Percentiles rank a stretch among this genome's conserved stretches.
phyloP scores from a whole-genome alignment of 352 stramenopile species.

The Phytophthora syringae region DNA sequence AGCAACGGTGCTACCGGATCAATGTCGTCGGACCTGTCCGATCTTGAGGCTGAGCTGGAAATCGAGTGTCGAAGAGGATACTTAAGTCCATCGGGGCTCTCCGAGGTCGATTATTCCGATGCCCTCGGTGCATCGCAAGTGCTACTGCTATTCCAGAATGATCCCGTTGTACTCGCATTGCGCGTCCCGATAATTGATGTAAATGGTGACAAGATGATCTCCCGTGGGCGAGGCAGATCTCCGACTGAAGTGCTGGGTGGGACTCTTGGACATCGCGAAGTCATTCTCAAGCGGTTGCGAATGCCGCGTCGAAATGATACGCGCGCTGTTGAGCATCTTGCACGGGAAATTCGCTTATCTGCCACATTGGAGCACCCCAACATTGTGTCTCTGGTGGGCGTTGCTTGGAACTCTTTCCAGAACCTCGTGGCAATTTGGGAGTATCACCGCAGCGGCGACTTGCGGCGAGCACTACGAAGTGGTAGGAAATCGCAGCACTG shows the following conservation, averaged over 20 bases:
- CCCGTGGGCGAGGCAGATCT: conserved; percentile 34
- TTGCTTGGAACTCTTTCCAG: conserved; percentile 71
- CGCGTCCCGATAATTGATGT: conserved; percentile 66
- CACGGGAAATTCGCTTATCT: conserved; percentile 62
- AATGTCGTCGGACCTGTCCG: conserved; percentile 22
- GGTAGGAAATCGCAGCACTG: conserved; percentile 31
- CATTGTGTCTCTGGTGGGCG: conserved; percentile 58
- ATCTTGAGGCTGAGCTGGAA: conserved; percentile 31
- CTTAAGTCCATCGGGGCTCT: conserved; percentile 9
- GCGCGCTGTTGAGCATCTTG: conserved; percentile 60
- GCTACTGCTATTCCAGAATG: conserved; percentile 57
- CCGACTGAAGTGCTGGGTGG: conserved; percentile 53
- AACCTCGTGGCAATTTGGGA: conserved; percentile 59
- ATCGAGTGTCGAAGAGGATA: conserved; percentile 16
- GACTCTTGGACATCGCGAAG: conserved; percentile 32
- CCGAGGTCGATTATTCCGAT: conserved; percentile 49
- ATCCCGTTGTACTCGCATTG: conserved; percentile 49
- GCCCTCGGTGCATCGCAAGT: conserved; percentile 51
- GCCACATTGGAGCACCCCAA: conserved; percentile 59
- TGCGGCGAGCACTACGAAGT: conserved; percentile 37
- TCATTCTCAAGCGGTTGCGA: conserved; percentile 62
- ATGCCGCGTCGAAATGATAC: conserved; percentile 44
- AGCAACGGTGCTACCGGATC: conserved; percentile 24
- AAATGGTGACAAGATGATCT: conserved; percentile 43
- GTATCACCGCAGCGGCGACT: conserved; percentile 48